Evolutionary conservation across 2,329 filamentous ascomycete genomes (phyloP), one percentile per base, ranked within the genome.

Genomic region (Venturia asperata): DNA sequence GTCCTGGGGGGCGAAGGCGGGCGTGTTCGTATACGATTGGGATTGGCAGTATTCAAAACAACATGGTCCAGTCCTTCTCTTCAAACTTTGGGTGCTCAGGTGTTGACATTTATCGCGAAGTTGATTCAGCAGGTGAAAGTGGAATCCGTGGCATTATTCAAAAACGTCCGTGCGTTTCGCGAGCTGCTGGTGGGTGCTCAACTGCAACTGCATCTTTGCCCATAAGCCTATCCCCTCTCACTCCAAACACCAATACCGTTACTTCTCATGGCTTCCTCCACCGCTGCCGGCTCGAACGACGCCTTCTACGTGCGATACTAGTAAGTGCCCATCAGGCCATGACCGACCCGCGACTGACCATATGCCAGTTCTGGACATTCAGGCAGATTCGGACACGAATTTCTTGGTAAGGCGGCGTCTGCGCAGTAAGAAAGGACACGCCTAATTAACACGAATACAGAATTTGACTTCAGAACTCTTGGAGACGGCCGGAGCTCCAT

Each of bases 231-330:
- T 34, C 6, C 45, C 19, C 19, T n/a, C 45, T 47, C 15, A 4
- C 45, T 4, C 21, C 5, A n/a, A 47, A n/a, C 17, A 19, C 2
- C 45, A 9, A 47, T 47, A 58, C 52, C 34, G 19, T n/a, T 37
- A 30, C n/a, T 11, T 55, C 65, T 52, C 73, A 58, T 58, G 52
- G 15, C 52, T 58, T 58, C 52, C 47, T 52, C 47, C 47, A 52
- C 21, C 67, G 92, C 89, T 83, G 81, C 89, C 70, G 81, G 83
- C 66, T 78, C 82, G 71, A 89, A 84, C 76, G 92, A 97, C 72
- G 88, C 89, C 9, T 97, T 99, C 76, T 99, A 99, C 74, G 80
- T 99, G 70, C 88, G 94, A 72, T 99, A 99, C 83, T 99, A 99
- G 93, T 97, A 85, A 76, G 89, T 76, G 43, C 70, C 64, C 61